Evolutionary conservation across 208 protist species (phyloP), one percentile per base, ranked within the genome.

Genomic region (Tetramitus jugosus): DNA sequence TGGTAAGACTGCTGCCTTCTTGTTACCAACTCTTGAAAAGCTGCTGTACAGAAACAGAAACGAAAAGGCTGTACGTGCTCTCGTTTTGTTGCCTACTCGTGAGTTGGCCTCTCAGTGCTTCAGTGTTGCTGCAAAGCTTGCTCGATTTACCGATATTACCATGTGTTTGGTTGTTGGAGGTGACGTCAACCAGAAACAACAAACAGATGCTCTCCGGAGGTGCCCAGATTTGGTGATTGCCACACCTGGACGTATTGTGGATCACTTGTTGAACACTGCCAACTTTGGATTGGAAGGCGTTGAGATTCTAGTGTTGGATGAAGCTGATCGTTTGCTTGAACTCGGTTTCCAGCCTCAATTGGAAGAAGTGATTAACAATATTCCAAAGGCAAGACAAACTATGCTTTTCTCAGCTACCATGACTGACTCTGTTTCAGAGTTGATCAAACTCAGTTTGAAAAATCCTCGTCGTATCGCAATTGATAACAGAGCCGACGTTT

Each of bases 261-360:
- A 80, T 56, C 78, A 79, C 17, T 71, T 81, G 26, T 14, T 80
- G 3, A 75, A 80, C 42, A 46, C 76, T 26, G 8, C 23, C 42
- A 42, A 39, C 17, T 68, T 80, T 53, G 43, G 45, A 31, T 39
- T 80, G 0, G 62, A 80, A 0, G 31, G 31, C n/a, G 10, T 76
- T 20, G 61, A 69, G 53, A 43, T 78, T 31, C 86, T 99, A 7
- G 92, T 98, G 56, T 87, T 98, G n/a, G 97, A 99, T 83, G 97
- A 99, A 84, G 97, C 97, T 0, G 97, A 98, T 84, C 89, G 96
- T 68, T 98, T 99, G 95, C 89, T 99, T 8, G 97, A 98, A 78
- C 97, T 99, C 85, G 98, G 96, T 76, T 99, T 99, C 80, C 94
- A 98, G 83, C 92, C 92, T 61, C 94, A 98, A 85, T 94, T 99